A percentile compares a stretch with the other conserved stretches of the same genome.
Conservation (phyloP, 768 basidiomycete genomes). For the Candolleomyces eurysporus region DNA sequence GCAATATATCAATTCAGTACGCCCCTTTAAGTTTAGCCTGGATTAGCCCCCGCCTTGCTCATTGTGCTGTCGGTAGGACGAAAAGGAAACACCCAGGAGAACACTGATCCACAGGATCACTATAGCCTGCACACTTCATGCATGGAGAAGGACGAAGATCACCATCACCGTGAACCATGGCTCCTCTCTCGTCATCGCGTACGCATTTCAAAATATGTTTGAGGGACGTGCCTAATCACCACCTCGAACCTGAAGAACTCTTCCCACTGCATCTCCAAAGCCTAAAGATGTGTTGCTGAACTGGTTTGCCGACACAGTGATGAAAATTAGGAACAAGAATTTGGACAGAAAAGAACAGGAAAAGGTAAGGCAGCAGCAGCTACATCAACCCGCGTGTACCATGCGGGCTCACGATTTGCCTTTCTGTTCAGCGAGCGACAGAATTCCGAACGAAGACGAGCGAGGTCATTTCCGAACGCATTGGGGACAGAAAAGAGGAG, state of each 20-base stretch:
- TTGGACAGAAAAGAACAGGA: too few relatives aligned
- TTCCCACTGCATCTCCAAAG: too few relatives aligned
- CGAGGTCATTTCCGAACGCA: conserved; percentile 11
- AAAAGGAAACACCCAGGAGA: conserved; percentile 7
- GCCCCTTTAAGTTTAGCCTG: background rate
- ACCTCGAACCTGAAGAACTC: too few relatives aligned
- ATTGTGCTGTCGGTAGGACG: conserved; percentile 4
- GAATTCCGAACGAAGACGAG: conserved; percentile 14
- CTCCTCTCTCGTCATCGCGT: conserved; percentile 17
- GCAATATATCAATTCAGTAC: conserved; percentile 16
- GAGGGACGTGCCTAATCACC: background rate
- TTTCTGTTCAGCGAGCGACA: background rate
- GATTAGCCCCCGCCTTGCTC: background rate
- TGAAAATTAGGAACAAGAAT: too few relatives aligned
- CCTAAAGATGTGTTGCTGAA: too few relatives aligned
- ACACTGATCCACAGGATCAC: conserved; percentile 8
- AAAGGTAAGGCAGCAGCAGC: too few relatives aligned
- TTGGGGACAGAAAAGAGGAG: conserved; percentile 17
- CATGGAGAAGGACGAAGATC: conserved; percentile 15
- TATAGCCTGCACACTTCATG: conserved; percentile 13
- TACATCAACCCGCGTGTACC: too few relatives aligned
- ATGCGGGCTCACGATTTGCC: background rate
- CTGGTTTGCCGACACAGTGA: too few relatives aligned
- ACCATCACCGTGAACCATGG: conserved; percentile 19
- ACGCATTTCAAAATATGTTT: background rate